Conservation (phyloP, 495 filamentous ascomycete species). For the Choiromyces venosus region DNA sequence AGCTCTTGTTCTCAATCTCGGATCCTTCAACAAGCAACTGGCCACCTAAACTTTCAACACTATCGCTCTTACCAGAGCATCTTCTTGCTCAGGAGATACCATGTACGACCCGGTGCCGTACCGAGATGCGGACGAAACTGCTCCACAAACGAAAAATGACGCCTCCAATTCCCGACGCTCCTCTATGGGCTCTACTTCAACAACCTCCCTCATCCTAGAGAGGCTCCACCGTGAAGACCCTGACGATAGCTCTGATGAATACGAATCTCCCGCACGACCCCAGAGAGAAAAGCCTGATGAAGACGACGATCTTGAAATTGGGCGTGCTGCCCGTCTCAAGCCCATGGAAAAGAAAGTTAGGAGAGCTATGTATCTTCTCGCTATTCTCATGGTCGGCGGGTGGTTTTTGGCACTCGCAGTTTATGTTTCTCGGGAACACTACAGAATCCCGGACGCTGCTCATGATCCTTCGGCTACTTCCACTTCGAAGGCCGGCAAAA, state of each 20-base stretch:
- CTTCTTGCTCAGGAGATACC: background rate
- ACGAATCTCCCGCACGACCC: conserved; percentile 17
- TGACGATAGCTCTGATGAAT: conserved; percentile 3
- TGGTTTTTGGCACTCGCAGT: conserved; percentile 75
- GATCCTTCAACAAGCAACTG: background rate
- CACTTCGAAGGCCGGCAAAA: conserved; percentile 63
- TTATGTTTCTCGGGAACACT: conserved; percentile 63
- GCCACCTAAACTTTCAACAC: background rate
- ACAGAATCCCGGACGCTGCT: conserved; percentile 55
- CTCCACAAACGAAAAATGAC: background rate
- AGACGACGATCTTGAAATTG: conserved; percentile 41
- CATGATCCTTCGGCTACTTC: conserved; percentile 65
- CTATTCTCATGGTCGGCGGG: conserved; percentile 60
- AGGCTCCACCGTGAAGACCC: conserved; percentile 48
- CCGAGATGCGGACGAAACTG: conserved; percentile 20
- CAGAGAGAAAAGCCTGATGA: conserved; percentile 48
- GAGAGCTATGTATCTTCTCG: conserved; percentile 62
- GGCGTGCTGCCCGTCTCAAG: conserved; percentile 38
- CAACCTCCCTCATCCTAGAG: conserved; percentile 72
- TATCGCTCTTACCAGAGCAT: background rate
- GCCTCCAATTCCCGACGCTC: conserved; percentile 42
- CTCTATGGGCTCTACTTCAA: conserved; percentile 64
- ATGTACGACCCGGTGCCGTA: conserved; percentile 30
- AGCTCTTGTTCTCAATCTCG: background rate
- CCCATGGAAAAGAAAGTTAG: conserved; percentile 58